Base-by-base conservation (phyloP, 2,329 filamentous ascomycete genomes). In the Fusarium azukiicola region DNA sequence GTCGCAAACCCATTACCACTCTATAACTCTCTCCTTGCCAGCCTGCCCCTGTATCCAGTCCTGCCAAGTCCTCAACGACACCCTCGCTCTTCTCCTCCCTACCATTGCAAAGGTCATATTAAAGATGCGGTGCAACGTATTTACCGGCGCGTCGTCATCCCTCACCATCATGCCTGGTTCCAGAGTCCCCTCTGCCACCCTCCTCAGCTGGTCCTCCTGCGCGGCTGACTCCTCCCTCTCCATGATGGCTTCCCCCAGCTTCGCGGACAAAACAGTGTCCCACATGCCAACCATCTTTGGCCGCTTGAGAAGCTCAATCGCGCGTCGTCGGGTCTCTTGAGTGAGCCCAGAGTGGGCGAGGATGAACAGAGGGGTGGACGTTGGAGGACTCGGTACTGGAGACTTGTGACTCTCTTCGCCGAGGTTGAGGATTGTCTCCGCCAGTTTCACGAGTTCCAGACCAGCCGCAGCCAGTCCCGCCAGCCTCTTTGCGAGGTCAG, bases 51-150 rank as follows among this genome's bases (percentile, higher is more conserved):
- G 52, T 56, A 56, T 56, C 52, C 63, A 67, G 21, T 76, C 76
- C 1, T 36, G 14, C 76, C 76, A 78, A 3, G 76, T 78, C 16
- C 47, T 21, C 2, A 78, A 23, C 3, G 71, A 49, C 5, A 69
- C 19, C 14, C 32, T 46, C 0, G 72, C 76, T 21, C 69, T 56
- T 32, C 75, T 78, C 2, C 7, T 49, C 9, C 64, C 72, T 2
- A 42, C 56, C 36, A 78, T 63, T 2, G n/a, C 27, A 16, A 78
- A 66, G 2, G 64, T 78, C 16, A 78, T 72, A 6, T 66, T 78
- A 6, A 52, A 78, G 16, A 78, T 75, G 4, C 76, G 76, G 56
- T 78, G 74, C 9, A 78, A 36, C 19, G 75, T 63, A 8, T 72
- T 10, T 58, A 54, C 58, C 13, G 27, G 56, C 11, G 21, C 1